Evolutionary conservation across 352 stramenopile genomes (phyloP).

Genomic region (Halophytophthora polymorphica): DNA sequence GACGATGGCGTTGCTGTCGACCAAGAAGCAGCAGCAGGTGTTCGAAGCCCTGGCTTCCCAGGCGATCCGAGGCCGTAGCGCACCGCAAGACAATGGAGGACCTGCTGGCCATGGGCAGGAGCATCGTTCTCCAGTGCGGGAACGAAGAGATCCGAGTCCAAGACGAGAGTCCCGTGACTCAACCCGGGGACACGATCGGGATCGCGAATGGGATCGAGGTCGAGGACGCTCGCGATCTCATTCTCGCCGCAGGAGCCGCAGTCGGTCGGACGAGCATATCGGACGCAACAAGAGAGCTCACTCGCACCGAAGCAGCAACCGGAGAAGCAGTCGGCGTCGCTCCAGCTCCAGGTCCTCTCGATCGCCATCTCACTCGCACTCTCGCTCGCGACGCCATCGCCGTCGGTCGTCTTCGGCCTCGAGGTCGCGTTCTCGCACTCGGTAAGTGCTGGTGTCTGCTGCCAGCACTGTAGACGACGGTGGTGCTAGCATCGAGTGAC

Average conservation of each 20-base stretch:
- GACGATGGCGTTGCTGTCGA: conserved; percentile 12
- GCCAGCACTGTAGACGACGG: not conserved
- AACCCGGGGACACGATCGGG: too few species aligned
- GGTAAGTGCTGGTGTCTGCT: too few species aligned
- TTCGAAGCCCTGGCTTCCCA: conserved; percentile 20
- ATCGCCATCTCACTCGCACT: conserved; percentile 39
- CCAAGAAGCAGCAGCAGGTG: conserved; percentile 23
- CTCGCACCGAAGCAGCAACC: conserved; percentile 11
- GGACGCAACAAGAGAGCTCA: conserved; percentile 11
- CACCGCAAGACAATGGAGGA: conserved; percentile 4
- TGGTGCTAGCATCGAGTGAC: not conserved
- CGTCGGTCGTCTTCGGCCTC: conserved; percentile 22
- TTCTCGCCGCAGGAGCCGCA: conserved; percentile 16
- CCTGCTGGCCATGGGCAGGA: conserved; percentile 1
- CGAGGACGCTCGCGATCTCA: conserved; percentile 14
- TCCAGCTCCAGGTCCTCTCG: conserved; percentile 29
- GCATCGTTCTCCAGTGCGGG: conserved; percentile 8
- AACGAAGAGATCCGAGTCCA: conserved; percentile 7
- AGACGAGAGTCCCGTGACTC: conserved; percentile 16
- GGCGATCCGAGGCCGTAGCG: not conserved
- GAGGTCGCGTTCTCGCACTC: conserved; percentile 32
- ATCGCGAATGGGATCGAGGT: too few species aligned
- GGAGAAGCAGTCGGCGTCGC: conserved; percentile 15
- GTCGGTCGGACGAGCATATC: conserved; percentile 16
- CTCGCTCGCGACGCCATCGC: conserved; percentile 20